phyloP scores from a whole-genome alignment of 2,329 filamentous ascomycete species.

The Biscogniauxia sp. region DNA sequence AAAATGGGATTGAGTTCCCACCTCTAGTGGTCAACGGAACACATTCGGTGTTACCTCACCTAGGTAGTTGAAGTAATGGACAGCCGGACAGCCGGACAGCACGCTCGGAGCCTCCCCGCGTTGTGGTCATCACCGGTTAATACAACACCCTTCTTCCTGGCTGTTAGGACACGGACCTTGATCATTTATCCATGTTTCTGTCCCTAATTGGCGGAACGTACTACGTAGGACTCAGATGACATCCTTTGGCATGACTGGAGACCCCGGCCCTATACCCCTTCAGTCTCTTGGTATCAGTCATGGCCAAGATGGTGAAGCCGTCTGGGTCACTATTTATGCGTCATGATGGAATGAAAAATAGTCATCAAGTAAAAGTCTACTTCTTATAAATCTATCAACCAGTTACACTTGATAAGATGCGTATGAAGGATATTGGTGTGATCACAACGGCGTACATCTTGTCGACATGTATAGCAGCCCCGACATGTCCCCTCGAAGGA shows the following conservation, averaged over 20 bases:
- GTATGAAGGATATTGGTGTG: conserved; percentile 6
- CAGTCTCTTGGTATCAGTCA: not conserved
- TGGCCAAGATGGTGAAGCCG: not conserved
- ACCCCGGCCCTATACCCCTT: not conserved
- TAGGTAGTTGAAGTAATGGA: not conserved
- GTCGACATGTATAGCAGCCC: conserved; percentile 11
- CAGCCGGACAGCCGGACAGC: no score
- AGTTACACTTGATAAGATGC: conserved; percentile 6
- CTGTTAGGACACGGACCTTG: not conserved
- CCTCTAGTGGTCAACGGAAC: not conserved
- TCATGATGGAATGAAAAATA: not conserved
- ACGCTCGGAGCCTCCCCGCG: no score
- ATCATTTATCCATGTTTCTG: not conserved
- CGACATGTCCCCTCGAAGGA: conserved; percentile 29
- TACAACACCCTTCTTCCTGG: not conserved
- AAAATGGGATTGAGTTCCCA: no score
- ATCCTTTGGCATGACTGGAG: not conserved
- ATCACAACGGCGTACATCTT: conserved; percentile 9
- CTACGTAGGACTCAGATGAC: not conserved
- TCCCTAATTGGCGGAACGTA: not conserved
- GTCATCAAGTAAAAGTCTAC: not conserved
- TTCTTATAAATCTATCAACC: not conserved
- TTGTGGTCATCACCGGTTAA: not conserved
- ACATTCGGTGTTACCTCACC: not conserved
- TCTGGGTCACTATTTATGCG: not conserved